Base-by-base conservation (phyloP, 2,329 filamentous ascomycete species). In the Ophiostoma tasmaniense region DNA sequence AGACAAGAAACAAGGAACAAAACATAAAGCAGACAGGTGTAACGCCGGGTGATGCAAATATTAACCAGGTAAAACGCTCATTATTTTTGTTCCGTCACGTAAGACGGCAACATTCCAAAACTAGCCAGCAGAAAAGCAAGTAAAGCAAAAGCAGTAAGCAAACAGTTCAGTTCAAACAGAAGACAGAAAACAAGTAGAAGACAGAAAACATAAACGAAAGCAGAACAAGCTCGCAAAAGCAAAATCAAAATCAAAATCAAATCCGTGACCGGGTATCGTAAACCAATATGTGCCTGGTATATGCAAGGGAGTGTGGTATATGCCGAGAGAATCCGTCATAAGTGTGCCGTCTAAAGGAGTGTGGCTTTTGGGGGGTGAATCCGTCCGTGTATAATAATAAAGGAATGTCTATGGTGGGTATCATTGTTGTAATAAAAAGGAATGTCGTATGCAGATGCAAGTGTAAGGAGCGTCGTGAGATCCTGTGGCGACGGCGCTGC, bases 241-340 rank as follows among this genome's bases (percentile, higher is more conserved):
- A 39, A 70, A 70, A 62, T 39, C 33, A 33, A 33, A 13, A 64
- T 35, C 8, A 22, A 42, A 28, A 71, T 67, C 67, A 64, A 72
- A 72, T 64, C 66, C 20, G 83, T 82, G 84, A 78, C 81, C 80
- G 80, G 79, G 80, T 79, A 80, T 80, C 77, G 77, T 79, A 74
- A 76, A 77, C 77, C 68, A 76, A 76, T 77, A 11, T 61, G 50
- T 74, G 71, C 70, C 39, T 66, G 65, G 64, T 78, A 76, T 45
- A 77, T 72, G 76, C 78, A 82, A 81, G 80, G 81, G 81, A 82
- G 78, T 78, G 80, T 79, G 75, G 79, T 71, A 30, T 61, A 61
- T 61, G 55, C 55, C 55, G 75, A 75, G 67, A 67, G 71, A 76
- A 74, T 75, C 80, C 76, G 77, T 80, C 73, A 77, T 73, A 55